Conservation (phyloP, 768 basidiomycete genomes). For the Leccinum variicolor region DNA sequence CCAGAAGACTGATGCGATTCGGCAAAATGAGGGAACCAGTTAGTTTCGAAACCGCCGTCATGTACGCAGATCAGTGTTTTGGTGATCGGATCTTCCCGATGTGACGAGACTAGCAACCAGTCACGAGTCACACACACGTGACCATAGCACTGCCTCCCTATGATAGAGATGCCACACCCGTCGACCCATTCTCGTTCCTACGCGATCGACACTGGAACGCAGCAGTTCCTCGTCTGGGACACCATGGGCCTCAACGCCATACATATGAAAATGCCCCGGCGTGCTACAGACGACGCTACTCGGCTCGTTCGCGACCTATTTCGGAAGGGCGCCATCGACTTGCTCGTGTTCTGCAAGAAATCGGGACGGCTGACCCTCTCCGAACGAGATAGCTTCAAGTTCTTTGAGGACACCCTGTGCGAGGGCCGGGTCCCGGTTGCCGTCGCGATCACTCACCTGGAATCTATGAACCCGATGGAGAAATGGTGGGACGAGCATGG, state of each 20-base stretch:
- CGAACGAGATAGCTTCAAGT: constrained; percentile 23
- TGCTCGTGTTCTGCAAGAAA: constrained; percentile 33
- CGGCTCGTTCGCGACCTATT: constrained; percentile 24
- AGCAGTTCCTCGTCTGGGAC: constrained; percentile 4
- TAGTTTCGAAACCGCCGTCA: too few species aligned
- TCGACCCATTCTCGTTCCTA: not conserved
- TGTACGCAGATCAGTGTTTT: too few species aligned
- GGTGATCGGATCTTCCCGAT: too few species aligned
- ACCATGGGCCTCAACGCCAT: not conserved
- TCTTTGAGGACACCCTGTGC: constrained; percentile 34
- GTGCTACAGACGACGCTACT: constrained; percentile 7
- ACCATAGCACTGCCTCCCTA: too few species aligned
- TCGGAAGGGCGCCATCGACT: constrained; percentile 18
- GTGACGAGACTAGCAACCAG: too few species aligned
- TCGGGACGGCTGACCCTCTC: constrained; percentile 24
- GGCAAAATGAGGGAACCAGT: too few species aligned
- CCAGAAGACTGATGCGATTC: too few species aligned
- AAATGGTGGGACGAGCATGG: constrained; percentile 21
- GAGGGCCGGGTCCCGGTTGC: constrained; percentile 29
- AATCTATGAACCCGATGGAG: constrained; percentile 14
- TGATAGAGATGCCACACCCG: too few species aligned
- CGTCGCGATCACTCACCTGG: constrained; percentile 34
- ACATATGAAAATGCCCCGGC: not conserved
- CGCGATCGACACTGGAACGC: not conserved
- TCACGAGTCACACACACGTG: too few species aligned